Evolutionary conservation across 192 early-diverging fungal species (phyloP).

Genomic region (Entomortierella lignicola): DNA sequence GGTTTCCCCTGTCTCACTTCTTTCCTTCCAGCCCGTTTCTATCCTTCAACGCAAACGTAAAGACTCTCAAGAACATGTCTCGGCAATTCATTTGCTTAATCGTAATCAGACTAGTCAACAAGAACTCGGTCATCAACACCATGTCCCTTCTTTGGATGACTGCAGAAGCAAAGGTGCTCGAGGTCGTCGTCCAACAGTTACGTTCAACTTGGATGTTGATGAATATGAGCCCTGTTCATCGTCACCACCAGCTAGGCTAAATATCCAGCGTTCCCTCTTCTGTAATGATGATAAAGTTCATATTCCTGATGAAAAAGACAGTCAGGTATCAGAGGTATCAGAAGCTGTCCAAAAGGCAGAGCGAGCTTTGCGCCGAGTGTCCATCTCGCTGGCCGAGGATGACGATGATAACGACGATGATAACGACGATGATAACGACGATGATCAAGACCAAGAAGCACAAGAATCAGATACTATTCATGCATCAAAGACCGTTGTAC

Average conservation of each 20-base stretch:
- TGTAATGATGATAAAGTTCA: slow-evolving; percentile 13
- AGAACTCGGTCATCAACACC: slow-evolving; percentile 1
- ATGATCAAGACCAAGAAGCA: too few species aligned
- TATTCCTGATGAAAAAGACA: too few species aligned
- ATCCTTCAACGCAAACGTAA: slow-evolving; percentile 35
- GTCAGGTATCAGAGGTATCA: background rate
- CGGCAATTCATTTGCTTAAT: slow-evolving; percentile 7
- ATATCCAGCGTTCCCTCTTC: background rate
- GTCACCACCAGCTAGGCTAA: background rate
- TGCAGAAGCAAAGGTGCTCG: slow-evolving; percentile 15
- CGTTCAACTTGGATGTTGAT: slow-evolving; percentile 24
- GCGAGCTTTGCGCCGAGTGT: slow-evolving; percentile 27
- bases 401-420: background rate
- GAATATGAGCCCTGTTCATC: background rate
- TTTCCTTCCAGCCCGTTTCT: slow-evolving; percentile 11
- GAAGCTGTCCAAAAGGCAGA: slow-evolving; percentile 13
- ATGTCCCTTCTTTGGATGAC: slow-evolving; percentile 1
- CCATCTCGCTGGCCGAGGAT: slow-evolving; percentile 11
- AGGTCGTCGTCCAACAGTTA: slow-evolving; percentile 34
- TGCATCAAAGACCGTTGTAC: background rate
- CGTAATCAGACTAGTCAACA: slow-evolving; percentile 9
- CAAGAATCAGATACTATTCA: too few species aligned
- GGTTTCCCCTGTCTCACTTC: slow-evolving; percentile 5
- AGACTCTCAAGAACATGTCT: slow-evolving; percentile 23
- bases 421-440: background rate